Base-by-base conservation (phyloP, 2,329 filamentous ascomycete genomes). In the Colletotrichum lini region DNA sequence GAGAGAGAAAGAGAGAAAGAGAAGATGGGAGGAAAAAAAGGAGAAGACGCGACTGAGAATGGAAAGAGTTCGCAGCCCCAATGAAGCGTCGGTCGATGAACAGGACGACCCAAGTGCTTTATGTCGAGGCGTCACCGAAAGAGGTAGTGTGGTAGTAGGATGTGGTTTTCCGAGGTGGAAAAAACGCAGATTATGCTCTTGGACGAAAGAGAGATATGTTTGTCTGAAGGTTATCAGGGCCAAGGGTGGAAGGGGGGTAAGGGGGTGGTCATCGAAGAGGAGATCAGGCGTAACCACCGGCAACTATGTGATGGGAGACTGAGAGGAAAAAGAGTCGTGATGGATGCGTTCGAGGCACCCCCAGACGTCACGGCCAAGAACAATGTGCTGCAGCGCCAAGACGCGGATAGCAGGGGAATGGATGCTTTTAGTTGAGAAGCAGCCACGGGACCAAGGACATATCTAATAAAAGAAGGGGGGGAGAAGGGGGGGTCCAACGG, bases 281-380 rank as follows among this genome's bases (percentile, higher is more conserved):
- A 68, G n/a, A 68, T 54, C 38, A 71, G 68, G 64, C 52, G 45
- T 26, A 26, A 4, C 26, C 52, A 58, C 26, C 57, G 47, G 40
- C 50, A 45, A 18, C 45, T 61, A 35, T 26, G 26, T 26, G 26
- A 26, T 26, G 26, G 26, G 26, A 26, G 26, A 26, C 26, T 4
- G 26, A 26, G 26, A 26, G 26, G 4, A 26, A 26, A 65, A 13
- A 38, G 58, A 67, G 44, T 52, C n/a, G 38, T 52, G 45, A 68
- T 67, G 68, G 58, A 58, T 68, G 65, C 65, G 58, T 68, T 63
- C 57, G 68, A 58, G 57, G 58, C 64, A 68, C 26, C 30, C 40
- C 50, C 30, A 71, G 65, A 71, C 57, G 68, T 67, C 68, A 58
- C 67, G 52, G 57, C 44, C 64, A 62, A 58, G 50, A 67, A 63